Base-by-base conservation (phyloP, 148 eudicot species). In the Diospyros lotus region DNA sequence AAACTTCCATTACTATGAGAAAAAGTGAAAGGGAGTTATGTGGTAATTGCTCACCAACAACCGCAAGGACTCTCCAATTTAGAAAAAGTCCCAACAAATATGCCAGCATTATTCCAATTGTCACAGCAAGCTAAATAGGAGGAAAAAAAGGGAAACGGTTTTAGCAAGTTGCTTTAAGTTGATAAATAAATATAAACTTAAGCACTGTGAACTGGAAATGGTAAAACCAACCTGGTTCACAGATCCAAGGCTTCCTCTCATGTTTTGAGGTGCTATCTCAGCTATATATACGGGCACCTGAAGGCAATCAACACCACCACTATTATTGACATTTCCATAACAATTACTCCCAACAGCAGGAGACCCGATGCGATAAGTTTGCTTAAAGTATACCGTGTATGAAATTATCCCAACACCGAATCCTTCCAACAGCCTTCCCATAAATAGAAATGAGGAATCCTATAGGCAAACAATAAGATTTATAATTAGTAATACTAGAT, bases 401-500 rank as follows among this genome's bases (percentile, higher is more conserved):
- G 97, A 94, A 53, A 94, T 89, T 76, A 94, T 89, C 71, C 98
- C 98, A 43, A 94, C 97, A 41, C 98, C 98, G 67, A 94, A 94
- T 69, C 98, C 98, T 76, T 87, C 91, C 74, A 94, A 76, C 53
- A 94, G 82, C 71, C 97, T 88, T 72, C 97, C 98, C 97, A 94
- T 89, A 86, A 90, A 89, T 10, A 94, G 84, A 85, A 91, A 94
- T 5, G 98, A 90, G 14, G 83, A 76, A 80, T 89, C 95, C 98
- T 94, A 54, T 14, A 39, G 40, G 53, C 39, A 66, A 56, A 18
- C 43, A 14, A 14, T 48, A 9, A n/a, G 46, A 51, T 60, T 48
- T 8, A 39, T 18, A 55, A 71, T 62, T 4, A 69, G 15, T 63
- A 43, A 56, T 63, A 58, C 28, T 28, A 28, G 28, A 28, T 28